Evolutionary conservation across 257 asterid genomes (phyloP).

Genomic region (Solanum gracilifrons): DNA sequence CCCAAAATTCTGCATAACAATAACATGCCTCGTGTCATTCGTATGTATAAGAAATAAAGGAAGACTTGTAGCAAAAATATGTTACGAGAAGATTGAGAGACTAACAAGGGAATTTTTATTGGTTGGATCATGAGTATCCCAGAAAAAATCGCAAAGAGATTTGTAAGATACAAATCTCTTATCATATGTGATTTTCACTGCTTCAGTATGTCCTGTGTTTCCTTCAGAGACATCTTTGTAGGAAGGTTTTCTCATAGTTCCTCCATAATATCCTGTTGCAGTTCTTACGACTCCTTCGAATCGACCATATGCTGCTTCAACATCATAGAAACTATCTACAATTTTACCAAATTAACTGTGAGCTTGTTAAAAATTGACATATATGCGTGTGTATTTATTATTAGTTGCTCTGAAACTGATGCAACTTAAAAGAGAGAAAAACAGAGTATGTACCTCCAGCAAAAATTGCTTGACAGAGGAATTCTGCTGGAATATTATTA

Average conservation of each 20-base stretch:
- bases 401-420: neutral
- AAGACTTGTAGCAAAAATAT: neutral
- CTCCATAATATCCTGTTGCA: neutral
- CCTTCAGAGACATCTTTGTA: neutral
- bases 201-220: neutral
- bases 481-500: neutral
- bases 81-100: neutral
- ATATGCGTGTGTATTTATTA: neutral
- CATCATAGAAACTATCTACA: neutral
- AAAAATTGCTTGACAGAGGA: neutral
- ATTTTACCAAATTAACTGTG: neutral
- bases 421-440: neutral
- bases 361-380: neutral
- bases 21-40: neutral
- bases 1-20: constrained; percentile 1
- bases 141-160: neutral
- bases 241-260: neutral
- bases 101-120: neutral
- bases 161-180: neutral
- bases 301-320: constrained; percentile 7
- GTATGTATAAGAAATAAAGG: neutral
- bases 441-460: neutral
- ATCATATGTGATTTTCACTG: neutral
- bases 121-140: neutral
- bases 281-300: constrained; percentile 1